Base-by-base conservation (phyloP, 192 early-diverging fungal species). In the Geranomyces michiganensis region DNA sequence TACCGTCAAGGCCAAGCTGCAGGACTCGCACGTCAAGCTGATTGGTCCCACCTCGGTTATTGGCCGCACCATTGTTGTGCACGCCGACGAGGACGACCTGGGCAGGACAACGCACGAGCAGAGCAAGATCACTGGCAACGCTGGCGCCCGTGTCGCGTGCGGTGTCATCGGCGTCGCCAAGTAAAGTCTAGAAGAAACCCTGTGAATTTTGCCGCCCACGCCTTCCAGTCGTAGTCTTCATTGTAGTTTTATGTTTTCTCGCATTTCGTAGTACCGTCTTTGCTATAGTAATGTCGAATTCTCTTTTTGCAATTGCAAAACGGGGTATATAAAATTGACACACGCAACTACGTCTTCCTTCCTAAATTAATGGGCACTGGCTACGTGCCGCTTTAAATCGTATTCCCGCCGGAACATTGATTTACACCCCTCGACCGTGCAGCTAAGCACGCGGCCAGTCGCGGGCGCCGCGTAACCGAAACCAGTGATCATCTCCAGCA, bases 21-120 rank as follows among this genome's bases (percentile, higher is more conserved):
- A 75, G 53, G 93, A 94, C 75, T 60, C 58, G 17, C 84, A 87
- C 71, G 71, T 95, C 78, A 87, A 89, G 68, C 87, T 97, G 68
- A 86, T 90, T 76, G 95, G 95, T 77, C 75, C 73, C 45, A 81
- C 87, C 81, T 87, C 85, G 69, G 82, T 94, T 68, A 86, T 94
- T 71, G 92, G 90, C 65, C 91, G 93, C 76, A 91, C 93, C 48
- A 65, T 97, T 62, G 90, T 97, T 49, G 87, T 95, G 32, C 95
- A 97, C 78, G 91, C 84, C 66, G 89, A 82, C 53, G 86, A 83
- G 68, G 95, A 97, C 79, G 95, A 97, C 82, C 87, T 97, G 73
- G 93, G 93, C 76, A 78, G 76, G 76, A 88, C 87, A 69, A 89
- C 84, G 55, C 87, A 92, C 66, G 85, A 89, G 68, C 83, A 90